Base-by-base conservation (phyloP, 164 flowering plant genomes). In the Amborella trichopoda region DNA sequence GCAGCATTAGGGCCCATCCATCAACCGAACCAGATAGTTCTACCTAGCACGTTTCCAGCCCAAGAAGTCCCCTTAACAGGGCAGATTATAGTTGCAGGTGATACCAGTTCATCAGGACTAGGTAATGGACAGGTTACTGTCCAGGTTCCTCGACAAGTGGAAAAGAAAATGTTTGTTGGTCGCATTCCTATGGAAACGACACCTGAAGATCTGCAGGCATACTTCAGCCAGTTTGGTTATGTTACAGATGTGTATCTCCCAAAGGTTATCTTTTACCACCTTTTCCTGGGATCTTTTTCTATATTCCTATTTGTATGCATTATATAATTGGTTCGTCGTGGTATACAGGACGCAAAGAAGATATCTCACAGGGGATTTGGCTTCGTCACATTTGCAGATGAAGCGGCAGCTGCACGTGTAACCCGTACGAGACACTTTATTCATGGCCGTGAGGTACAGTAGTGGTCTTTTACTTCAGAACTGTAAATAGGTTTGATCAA, bases 231-330 rank as follows among this genome's bases (percentile, higher is more conserved):
- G 53, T 60, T 44, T 38, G 54, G 64, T 9, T 54, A 50, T 45
- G 50, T 60, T 58, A 12, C 45, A 26, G 62, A 58, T 45, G 62
- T 51, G 37, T 58, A 58, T 46, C 33, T 58, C 32, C 58, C 63
- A 25, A 59, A 52, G 53, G 58, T 59, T 52, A 12, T 14, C 36
- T 16, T 9, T 14, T 4, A 22, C 14, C 6, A 14, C 30, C 16
- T 12, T 2, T 5, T 48, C 10, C 19, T 16, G 16, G 9, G 4
- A 2, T 38, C 8, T 8, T 38, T 10, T 2, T 16, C 3, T 38
- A 38, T 11, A 38, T 9, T 18, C 41, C 16, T 10, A 16, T 38
- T 12, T 13, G 20, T 38, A 9, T 38, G 17, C 16, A 8, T 38
- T n/a, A 38, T 11, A 16, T 36, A 49, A 33, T 43, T 18, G 24